These are phyloP conservation scores for Mycena maculata DNA, from an alignment of 768 basidiomycete genomes.

Conservation along the genomic window DNA sequence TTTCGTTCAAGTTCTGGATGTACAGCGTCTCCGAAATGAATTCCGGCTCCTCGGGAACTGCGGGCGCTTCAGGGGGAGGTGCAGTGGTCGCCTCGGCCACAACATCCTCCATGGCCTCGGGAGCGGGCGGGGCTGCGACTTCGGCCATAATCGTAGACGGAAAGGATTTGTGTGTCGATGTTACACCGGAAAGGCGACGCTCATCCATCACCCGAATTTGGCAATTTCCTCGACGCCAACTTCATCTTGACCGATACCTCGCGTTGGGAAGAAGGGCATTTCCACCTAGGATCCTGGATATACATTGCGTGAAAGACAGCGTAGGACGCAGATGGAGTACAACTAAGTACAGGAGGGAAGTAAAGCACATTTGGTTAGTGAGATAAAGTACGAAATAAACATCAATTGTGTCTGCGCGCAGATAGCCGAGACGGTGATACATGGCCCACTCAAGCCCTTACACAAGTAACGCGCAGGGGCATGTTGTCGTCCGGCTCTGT, in stretches of 20 bases:
- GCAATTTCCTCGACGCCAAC: background rate
- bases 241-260: background rate
- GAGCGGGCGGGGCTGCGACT: slow-evolving; percentile 41
- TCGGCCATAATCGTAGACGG: slow-evolving; percentile 41
- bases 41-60: slow-evolving; percentile 51
- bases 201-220: background rate
- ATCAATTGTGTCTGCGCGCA: too few species aligned
- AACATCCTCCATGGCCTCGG: slow-evolving; percentile 49
- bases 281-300: too few species aligned
- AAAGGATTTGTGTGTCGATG: background rate
- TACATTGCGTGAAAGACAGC: too few species aligned
- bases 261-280: too few species aligned
- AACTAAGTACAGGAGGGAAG: too few species aligned
- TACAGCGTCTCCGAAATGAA: slow-evolving; percentile 87
- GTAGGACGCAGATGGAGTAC: too few species aligned
- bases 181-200: slow-evolving; percentile 4
- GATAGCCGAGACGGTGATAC: too few species aligned
- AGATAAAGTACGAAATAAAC: too few species aligned
- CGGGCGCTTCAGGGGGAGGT: slow-evolving; percentile 32
- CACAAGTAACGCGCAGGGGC: slow-evolving; percentile 47
- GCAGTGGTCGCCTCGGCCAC: slow-evolving; percentile 34
- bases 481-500: slow-evolving; percentile 52
- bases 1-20: slow-evolving; percentile 96
- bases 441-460: slow-evolving; percentile 14
- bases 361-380: too few species aligned